Evolutionary conservation across 257 asterid species (phyloP).

Genomic region (Vinca minor): DNA sequence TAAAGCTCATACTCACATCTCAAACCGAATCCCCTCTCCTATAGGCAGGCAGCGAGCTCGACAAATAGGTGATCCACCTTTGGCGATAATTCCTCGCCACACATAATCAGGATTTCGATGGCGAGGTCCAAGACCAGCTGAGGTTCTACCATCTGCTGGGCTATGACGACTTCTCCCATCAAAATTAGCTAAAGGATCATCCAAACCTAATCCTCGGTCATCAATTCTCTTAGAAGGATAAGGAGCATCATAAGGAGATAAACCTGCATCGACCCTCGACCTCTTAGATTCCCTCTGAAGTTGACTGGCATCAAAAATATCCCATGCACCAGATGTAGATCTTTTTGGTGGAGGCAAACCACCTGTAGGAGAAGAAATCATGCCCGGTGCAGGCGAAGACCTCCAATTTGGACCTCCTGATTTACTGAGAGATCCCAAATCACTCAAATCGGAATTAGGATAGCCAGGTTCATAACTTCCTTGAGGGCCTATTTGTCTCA

Average conservation of each 20-base stretch:
- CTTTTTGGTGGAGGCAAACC: conserved; percentile 34
- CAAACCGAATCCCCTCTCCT: conserved; percentile 51
- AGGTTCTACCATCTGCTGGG: conserved; percentile 28
- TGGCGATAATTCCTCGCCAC: conserved; percentile 91
- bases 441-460: conserved; percentile 41
- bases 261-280: conserved; percentile 49
- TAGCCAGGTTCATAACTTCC: conserved; percentile 41
- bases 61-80: conserved; percentile 92
- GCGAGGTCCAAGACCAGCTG: conserved; percentile 39
- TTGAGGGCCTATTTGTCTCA: conserved; percentile 54
- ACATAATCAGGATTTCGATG: conserved; percentile 45
- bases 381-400: conserved; percentile 59
- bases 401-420: conserved; percentile 71
- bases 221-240: conserved; percentile 38
- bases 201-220: conserved; percentile 29
- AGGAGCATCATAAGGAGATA: conserved; percentile 24
- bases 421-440: conserved; percentile 33
- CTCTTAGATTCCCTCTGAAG: conserved; percentile 75
- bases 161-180: conserved; percentile 19
- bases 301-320: conserved; percentile 53
- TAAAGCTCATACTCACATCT: conserved; percentile 56
- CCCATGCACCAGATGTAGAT: conserved; percentile 59
- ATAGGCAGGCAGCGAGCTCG: conserved; percentile 90
- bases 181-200: conserved; percentile 31
- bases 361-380: conserved; percentile 56